A percentile compares a stretch with the other conserved stretches of the same genome.
These are phyloP conservation scores for Ophiostoma tasmaniense DNA, from an alignment of 2,329 filamentous ascomycete species.

Conservation along the genomic window DNA sequence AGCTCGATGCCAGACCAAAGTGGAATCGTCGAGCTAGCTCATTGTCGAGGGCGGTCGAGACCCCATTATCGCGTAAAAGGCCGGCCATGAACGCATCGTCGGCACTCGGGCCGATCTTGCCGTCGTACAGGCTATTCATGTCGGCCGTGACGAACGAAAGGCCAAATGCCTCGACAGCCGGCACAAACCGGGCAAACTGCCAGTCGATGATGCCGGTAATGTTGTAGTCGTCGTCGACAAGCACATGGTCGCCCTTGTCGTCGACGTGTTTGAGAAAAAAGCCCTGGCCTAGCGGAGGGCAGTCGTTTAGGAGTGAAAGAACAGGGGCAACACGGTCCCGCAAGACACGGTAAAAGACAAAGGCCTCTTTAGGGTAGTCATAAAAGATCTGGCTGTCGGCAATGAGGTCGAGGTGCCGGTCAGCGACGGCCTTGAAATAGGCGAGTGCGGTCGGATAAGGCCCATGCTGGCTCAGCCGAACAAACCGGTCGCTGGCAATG, in stretches of 20 bases:
- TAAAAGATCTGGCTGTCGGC: neutral
- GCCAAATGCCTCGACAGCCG: slow-evolving; percentile 8
- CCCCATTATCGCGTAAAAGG: too few species aligned
- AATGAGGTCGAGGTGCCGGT: neutral
- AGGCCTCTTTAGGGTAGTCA: slow-evolving; percentile 7
- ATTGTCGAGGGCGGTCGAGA: too few species aligned
- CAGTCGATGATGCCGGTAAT: slow-evolving; percentile 14
- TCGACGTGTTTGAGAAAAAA: slow-evolving; percentile 13
- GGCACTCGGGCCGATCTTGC: neutral
- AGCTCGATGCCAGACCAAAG: slow-evolving; percentile 11
- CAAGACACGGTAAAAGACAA: neutral
- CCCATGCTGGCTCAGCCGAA: slow-evolving; percentile 7
- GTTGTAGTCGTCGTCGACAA: slow-evolving; percentile 7
- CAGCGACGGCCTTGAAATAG: neutral
- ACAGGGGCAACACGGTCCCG: neutral
- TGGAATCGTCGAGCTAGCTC: slow-evolving; percentile 13
- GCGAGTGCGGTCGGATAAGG: neutral
- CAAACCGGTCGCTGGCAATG: neutral
- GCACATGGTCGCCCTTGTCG: slow-evolving; percentile 15
- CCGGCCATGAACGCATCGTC: neutral
- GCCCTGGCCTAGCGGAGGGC: neutral
- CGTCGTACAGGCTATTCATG: slow-evolving; percentile 1
- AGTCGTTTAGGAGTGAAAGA: too few species aligned
- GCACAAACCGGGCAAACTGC: slow-evolving; percentile 30
- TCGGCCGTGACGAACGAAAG: neutral